Base-by-base conservation (phyloP, 805 yeast species). In the Wickerhamiella alocasiicola region DNA sequence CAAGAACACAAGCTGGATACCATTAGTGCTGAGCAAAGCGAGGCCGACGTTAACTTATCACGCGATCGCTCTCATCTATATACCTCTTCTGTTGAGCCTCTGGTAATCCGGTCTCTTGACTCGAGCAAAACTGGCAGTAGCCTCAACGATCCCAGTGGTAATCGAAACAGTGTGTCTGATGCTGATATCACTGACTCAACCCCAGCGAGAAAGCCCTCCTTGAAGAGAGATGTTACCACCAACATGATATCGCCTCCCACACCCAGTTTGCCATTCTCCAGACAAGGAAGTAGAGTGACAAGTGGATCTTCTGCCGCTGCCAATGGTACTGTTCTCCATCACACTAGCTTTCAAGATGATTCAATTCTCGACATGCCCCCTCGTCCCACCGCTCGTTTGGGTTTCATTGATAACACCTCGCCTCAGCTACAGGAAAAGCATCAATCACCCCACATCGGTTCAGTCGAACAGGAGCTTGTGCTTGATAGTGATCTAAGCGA, bases 401-500 rank as follows among this genome's bases (percentile, higher is more conserved):
- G 39, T 5, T 36, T 36, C 13, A 27, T 32, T 4, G 26, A 25
- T 11, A 17, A 21, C n/a, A 18, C 21, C 12, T 19, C 39, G 16
- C 39, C 39, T 9, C 33, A 36, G 28, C 20, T 36, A 6, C n/a
- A 36, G 9, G 39, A 36, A 19, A 36, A 36, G 39, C 3, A 13
- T 9, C 39, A 28, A 12, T 15, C 38, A 7, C 25, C 38, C 17
- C 12, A 25, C 9, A 6, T 35, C 20, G 26, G n/a, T n/a, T n/a
- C n/a, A n/a, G n/a, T 23, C 28, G 30, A 26, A 6, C 30, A 36
- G n/a, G 20, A 29, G 17, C 26, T 36, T 21, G 6, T 27, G 11
- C 33, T 36, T 11, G 39, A 36, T 19, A 36, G 39, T 16, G 39
- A 36, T 23, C 17, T 36, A 23, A 36, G 39, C 13, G 39, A 36